Evolutionary conservation across 345 rosid species (phyloP).

Genomic region (Anastatica hierochuntica): DNA sequence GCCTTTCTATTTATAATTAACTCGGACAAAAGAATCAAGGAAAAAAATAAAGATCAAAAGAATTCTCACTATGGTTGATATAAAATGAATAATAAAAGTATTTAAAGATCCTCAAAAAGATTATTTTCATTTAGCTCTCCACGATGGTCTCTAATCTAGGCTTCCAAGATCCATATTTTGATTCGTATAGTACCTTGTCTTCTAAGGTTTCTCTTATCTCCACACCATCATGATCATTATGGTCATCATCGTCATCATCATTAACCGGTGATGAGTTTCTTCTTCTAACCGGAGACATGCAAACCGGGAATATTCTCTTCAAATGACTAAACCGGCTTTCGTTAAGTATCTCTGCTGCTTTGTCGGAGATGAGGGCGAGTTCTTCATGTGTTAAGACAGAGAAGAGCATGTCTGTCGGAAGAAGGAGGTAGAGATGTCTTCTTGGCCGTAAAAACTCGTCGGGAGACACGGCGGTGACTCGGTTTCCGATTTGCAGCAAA

Average conservation of each 20-base stretch:
- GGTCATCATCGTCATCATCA: conserved; percentile 3
- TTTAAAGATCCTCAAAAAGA: neutral
- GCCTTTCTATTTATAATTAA: conserved; percentile 11
- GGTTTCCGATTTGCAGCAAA: conserved; percentile 19
- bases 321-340: conserved; percentile 22
- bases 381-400: conserved; percentile 30
- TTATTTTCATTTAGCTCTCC: conserved; percentile 22
- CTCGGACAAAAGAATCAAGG: conserved; percentile 11
- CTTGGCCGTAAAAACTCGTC: conserved; percentile 17
- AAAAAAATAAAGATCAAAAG: neutral
- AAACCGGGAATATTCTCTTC: conserved; percentile 28
- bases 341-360: conserved; percentile 21
- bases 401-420: conserved; percentile 27
- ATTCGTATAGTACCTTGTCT: conserved; percentile 18
- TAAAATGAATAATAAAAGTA: neutral
- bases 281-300: conserved; percentile 17
- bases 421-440: conserved; percentile 22
- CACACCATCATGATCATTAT: too few species aligned
- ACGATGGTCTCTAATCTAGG: conserved; percentile 29
- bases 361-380: conserved; percentile 20
- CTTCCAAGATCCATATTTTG: conserved; percentile 25
- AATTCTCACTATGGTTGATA: conserved; percentile 1
- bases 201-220: conserved; percentile 16
- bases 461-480: conserved; percentile 18
- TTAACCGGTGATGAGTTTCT: conserved; percentile 11